Evolutionary conservation across 257 asterid species (phyloP).

Genomic region (Solanum medicagineum): DNA sequence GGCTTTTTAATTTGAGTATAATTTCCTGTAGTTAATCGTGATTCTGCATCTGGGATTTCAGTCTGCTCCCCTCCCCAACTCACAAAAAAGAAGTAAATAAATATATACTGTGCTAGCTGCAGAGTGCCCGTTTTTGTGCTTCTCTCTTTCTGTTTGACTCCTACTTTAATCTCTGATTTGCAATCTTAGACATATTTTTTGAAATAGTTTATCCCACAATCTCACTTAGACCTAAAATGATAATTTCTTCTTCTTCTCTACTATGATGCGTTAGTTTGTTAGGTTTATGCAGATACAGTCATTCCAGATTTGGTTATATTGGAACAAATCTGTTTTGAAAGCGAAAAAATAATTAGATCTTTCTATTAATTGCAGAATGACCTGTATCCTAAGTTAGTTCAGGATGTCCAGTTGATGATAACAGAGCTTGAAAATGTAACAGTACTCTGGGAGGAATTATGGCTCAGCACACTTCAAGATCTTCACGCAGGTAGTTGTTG

Average conservation of each 20-base stretch:
- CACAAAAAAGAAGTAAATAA: background rate
- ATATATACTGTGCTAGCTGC: background rate
- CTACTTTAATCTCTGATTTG: background rate
- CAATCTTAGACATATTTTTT: background rate
- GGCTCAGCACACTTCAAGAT: conserved; percentile 99
- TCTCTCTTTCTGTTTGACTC: background rate
- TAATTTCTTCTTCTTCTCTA: background rate
- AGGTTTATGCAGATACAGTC: background rate
- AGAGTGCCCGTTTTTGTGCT: background rate
- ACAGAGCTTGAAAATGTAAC: conserved; percentile 91
- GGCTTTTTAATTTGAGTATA: background rate
- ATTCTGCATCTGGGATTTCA: background rate
- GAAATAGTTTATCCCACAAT: background rate
- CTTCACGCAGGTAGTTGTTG: conserved; percentile 68
- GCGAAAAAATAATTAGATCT: background rate
- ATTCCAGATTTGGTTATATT: background rate
- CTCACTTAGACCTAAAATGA: background rate
- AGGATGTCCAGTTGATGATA: conserved; percentile 88
- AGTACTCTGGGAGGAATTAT: conserved; percentile 97
- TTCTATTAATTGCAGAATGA: conserved; percentile 45
- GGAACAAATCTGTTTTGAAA: background rate
- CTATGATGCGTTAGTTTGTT: background rate
- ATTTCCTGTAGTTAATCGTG: background rate
- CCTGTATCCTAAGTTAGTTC: conserved; percentile 80
- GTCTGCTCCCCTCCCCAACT: background rate